Evolutionary conservation across 2,329 filamentous ascomycete species (phyloP), one percentile per base, ranked within the genome.

Genomic region (Aphanocladium album): DNA sequence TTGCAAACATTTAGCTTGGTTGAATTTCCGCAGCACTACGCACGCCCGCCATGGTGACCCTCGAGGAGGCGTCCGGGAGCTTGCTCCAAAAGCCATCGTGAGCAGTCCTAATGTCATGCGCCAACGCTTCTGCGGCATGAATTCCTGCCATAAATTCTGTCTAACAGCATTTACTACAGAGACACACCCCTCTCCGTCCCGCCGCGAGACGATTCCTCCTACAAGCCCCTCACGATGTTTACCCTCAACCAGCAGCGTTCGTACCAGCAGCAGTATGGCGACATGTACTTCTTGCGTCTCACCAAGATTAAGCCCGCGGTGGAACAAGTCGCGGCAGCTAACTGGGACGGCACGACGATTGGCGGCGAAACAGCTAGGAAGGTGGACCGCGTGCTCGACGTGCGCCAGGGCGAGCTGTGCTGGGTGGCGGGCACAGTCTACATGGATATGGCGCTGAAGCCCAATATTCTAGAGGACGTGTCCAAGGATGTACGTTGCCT

Each of bases 371-470:
- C 79, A 60, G 91, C 91, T 12, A 83, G 82, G 66, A 85, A 82
- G 65, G 92, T 96, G 17, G 90, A 97, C 35, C 83, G 95, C 67
- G 95, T 99, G 62, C 83, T 99, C 33, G 93, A 99, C 75, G 95
- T 99, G 56, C 87, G 93, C 63, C 95, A 98, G 77, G 95, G 95
- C 64, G 88, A 97, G 76, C 79, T 98, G 39, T 98, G 93, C 77
- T 99, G 93, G 92, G 89, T 99, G 17, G 83, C 88, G 0, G 95
- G 96, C 17, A 99, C 95, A 0, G 86, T 98, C 35, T 99, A 96
- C 73, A 96, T 98, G 89, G 91, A 98, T 65, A 93, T 99, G 91
- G 85, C 90, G 2, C 75, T 97, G 69, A 99, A 99, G 77, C 95
- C 96, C 1, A 96, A 96, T 70, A 93, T 99, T 72, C 78, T 99